phyloP scores from a whole-genome alignment of 441 rosid species.

The Erodium trifolium region DNA sequence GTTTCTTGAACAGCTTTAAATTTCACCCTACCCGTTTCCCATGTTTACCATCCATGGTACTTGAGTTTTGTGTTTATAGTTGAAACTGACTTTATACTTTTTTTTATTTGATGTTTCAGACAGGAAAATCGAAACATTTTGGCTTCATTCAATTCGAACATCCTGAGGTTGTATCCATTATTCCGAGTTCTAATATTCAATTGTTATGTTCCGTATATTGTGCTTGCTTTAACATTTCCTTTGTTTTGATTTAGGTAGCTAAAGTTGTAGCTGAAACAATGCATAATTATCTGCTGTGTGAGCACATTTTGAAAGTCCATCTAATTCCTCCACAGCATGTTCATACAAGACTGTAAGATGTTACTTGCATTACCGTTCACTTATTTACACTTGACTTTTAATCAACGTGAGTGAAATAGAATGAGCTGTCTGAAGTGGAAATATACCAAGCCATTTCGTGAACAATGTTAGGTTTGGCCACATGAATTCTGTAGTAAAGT shows the following conservation, averaged over 20 bases:
- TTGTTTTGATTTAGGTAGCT: constrained; percentile 53
- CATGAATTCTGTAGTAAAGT: too few relatives aligned
- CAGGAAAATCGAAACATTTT: constrained; percentile 87
- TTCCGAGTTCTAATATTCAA: neutral
- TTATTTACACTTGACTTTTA: neutral
- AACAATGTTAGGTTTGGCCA: too few relatives aligned
- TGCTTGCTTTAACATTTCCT: constrained; percentile 8
- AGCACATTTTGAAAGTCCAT: constrained; percentile 75
- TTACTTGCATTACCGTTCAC: too few relatives aligned
- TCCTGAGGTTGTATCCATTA: constrained; percentile 48
- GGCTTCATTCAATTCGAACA: constrained; percentile 77
- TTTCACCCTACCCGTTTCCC: neutral
- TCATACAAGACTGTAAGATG: constrained; percentile 69
- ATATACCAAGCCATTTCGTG: too few relatives aligned
- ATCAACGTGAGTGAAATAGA: neutral
- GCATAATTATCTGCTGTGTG: constrained; percentile 72
- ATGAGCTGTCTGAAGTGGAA: neutral
- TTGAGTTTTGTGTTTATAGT: too few relatives aligned
- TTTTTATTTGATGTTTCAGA: constrained; percentile 37
- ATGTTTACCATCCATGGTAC: too few relatives aligned
- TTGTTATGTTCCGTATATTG: neutral
- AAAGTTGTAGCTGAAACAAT: constrained; percentile 84
- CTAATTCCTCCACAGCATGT: constrained; percentile 57
- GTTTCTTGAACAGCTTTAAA: neutral
- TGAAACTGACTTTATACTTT: constrained; percentile 5